Evolutionary conservation across 73 alveolate species (phyloP).

Genomic region (Paraurostyla sp.): DNA sequence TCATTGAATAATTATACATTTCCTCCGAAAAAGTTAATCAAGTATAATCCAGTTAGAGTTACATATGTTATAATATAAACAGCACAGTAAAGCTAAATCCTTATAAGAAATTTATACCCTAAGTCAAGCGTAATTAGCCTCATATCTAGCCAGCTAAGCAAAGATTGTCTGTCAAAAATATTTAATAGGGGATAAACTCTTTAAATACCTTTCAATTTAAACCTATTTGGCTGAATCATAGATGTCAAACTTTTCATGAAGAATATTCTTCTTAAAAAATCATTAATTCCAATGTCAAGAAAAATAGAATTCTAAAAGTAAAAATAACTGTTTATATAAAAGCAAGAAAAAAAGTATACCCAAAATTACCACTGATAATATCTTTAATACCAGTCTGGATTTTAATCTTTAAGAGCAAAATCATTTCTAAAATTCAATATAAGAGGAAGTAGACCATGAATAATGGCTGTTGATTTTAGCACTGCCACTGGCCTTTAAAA

Average conservation of each 20-base stretch:
- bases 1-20: not conserved
- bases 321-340: not conserved
- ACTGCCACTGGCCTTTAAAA: not conserved
- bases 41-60: not conserved
- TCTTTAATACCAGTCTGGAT: not conserved
- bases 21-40: not conserved
- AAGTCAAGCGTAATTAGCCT: not conserved
- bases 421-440: not conserved
- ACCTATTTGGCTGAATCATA: constrained; percentile 4
- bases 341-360: not conserved
- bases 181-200: not conserved
- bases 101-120: not conserved
- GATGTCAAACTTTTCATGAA: not conserved
- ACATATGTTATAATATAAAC: not conserved
- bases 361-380: not conserved
- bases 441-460: not conserved
- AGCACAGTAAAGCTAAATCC: not conserved
- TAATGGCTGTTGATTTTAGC: not conserved
- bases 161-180: not conserved
- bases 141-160: constrained; percentile 22
- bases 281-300: not conserved
- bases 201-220: not conserved
- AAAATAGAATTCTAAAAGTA: not conserved
- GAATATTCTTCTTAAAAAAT: not conserved
- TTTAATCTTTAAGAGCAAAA: not conserved